Evolutionary conservation across 2,329 filamentous ascomycete species (phyloP).

Genomic region (Pseudocercospora macadamiae): DNA sequence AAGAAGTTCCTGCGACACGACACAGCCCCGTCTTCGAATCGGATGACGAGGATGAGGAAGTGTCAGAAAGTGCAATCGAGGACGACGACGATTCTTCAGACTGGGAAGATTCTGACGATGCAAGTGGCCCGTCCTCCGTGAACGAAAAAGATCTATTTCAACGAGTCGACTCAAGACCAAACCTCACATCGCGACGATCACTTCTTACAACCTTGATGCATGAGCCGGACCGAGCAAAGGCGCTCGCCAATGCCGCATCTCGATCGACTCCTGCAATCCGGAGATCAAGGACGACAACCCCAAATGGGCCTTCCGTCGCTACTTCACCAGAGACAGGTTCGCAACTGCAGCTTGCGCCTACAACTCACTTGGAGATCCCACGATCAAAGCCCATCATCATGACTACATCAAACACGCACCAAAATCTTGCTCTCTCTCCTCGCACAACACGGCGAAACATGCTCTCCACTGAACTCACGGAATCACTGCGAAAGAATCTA

Average conservation of each 20-base stretch:
- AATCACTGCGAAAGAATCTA: constrained; percentile 86
- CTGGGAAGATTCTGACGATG: constrained; percentile 65
- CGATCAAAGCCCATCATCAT: constrained; percentile 81
- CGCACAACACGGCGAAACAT: constrained; percentile 92
- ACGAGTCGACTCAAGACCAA: constrained; percentile 83
- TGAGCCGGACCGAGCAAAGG: constrained; percentile 72
- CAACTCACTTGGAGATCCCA: constrained; percentile 38
- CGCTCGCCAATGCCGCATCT: constrained; percentile 68
- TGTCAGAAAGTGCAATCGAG: constrained; percentile 82
- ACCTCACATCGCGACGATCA: constrained; percentile 82
- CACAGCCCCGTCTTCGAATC: constrained; percentile 64
- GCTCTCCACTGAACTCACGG: constrained; percentile 91
- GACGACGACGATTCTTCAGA: constrained; percentile 52
- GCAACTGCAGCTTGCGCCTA: constrained; percentile 34
- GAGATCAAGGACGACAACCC: constrained; percentile 67
- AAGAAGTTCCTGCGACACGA: constrained; percentile 69
- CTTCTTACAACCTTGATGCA: constrained; percentile 88
- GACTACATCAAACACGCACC: constrained; percentile 68
- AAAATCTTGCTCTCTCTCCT: constrained; percentile 73
- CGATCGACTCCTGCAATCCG: constrained; percentile 58
- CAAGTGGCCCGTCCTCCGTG: constrained; percentile 79
- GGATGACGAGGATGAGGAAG: constrained; percentile 60
- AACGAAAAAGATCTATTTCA: constrained; percentile 77
- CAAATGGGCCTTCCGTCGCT: constrained; percentile 67
- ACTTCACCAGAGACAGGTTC: constrained; percentile 55